Base-by-base conservation (phyloP, 169 alveolate species). In the Blepharisma undulans region DNA sequence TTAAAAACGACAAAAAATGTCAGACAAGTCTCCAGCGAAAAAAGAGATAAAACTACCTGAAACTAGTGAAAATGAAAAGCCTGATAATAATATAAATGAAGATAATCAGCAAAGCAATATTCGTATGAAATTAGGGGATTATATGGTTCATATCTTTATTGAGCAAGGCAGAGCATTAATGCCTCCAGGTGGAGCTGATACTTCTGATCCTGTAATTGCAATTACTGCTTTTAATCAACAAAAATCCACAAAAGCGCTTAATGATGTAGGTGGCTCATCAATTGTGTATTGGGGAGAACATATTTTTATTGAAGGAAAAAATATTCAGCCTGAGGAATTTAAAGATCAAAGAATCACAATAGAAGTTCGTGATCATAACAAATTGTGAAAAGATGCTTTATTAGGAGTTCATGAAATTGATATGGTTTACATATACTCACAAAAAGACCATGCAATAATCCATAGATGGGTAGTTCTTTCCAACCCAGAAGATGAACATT, bases 381-480 rank as follows among this genome's bases (percentile, higher is more conserved):
- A 84, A 27, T 34, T 89, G 25, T n/a, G 22, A 74, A 91, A 89
- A 76, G 90, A 92, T 82, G 82, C 93, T 16, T 25, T 94, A 19
- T 89, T 96, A 48, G 98, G 98, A 8, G 72, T 82, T 29, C 94
- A 94, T 85, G 97, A 94, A 84, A 66, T 96, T 29, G 98, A 96
- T 78, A 82, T 96, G 36, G 93, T 94, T 60, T 95, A 94, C 85
- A 92, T 96, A 21, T 96, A 96, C 85, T 90, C 91, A 82, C 79
- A 87, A 87, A 92, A 90, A 79, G 92, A 95, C 74, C 98, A 96
- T 90, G 72, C 94, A 2, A 88, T 96, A 2, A 79, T 90, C 5
- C 96, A 95, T 84, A 86, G 90, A 88, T 96, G 98, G 97, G 90
- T 95, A 14, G 98, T 96, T 18, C 88, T 96, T 30, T 94, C 96